These are phyloP conservation scores for Heteromeles arbutifolia DNA, from an alignment of 306 rosid genomes.

Conservation along the genomic window DNA sequence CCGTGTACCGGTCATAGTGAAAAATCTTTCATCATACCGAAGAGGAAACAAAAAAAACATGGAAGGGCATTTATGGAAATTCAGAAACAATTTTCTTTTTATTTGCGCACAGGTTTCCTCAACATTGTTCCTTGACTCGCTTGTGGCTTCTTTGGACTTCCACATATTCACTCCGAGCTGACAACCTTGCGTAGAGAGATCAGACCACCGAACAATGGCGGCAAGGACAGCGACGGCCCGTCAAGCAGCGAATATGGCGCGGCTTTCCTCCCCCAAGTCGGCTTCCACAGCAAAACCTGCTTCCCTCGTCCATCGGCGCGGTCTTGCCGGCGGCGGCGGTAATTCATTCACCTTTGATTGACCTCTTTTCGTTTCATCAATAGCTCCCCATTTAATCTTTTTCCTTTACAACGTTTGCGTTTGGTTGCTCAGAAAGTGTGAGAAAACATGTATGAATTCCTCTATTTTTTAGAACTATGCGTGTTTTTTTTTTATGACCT, in stretches of 20 bases:
- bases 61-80: neutral
- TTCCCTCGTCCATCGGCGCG: constrained; percentile 41
- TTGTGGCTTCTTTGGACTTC: constrained; percentile 15
- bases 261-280: constrained; percentile 29
- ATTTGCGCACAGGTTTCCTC: too few species aligned
- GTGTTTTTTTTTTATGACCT: neutral
- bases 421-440: neutral
- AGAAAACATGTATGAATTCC: neutral
- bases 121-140: neutral
- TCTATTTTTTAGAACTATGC: neutral
- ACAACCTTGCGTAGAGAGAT: neutral
- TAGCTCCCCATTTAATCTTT: neutral
- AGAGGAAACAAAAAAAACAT: neutral
- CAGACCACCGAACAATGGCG: constrained; percentile 31
- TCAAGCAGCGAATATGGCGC: constrained; percentile 25
- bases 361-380: neutral
- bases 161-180: neutral
- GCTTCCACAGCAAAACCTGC: constrained; percentile 14
- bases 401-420: neutral
- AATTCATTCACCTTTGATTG: neutral
- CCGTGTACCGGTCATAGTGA: too few species aligned
- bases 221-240: constrained; percentile 38
- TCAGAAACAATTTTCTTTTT: neutral
- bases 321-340: constrained; percentile 43
- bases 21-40: too few species aligned